Conservation (phyloP, 2,329 filamentous ascomycete species). For the Pseudogymnoascus sp. region DNA sequence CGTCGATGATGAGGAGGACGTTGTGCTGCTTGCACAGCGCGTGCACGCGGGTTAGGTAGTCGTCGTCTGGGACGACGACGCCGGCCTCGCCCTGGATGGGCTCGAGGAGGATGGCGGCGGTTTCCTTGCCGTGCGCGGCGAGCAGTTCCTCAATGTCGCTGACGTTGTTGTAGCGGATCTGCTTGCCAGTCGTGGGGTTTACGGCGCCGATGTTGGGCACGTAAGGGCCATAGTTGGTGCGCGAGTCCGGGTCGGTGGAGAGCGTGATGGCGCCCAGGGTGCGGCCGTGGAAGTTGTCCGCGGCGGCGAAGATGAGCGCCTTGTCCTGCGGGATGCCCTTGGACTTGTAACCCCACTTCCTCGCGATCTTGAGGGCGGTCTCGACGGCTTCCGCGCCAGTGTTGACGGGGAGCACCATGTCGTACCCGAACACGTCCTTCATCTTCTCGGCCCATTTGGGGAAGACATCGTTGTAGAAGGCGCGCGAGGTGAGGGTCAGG, state of each 20-base stretch:
- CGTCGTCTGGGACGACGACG: constrained; percentile 86
- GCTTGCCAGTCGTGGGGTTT: constrained; percentile 65
- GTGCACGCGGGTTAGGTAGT: constrained; percentile 73
- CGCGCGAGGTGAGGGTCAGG: constrained; percentile 83
- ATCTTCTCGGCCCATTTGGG: constrained; percentile 91
- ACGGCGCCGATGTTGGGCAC: constrained; percentile 76
- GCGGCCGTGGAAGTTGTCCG: constrained; percentile 93
- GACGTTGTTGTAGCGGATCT: constrained; percentile 81
- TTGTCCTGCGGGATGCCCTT: constrained; percentile 81
- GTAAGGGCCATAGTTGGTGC: constrained; percentile 90
- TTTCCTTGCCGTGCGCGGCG: constrained; percentile 71
- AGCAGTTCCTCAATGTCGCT: constrained; percentile 71
- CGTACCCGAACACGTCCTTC: constrained; percentile 80
- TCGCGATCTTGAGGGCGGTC: constrained; percentile 89
- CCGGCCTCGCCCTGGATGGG: constrained; percentile 97
- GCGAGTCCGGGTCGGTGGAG: constrained; percentile 89
- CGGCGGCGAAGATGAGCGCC: constrained; percentile 74
- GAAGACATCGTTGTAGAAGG: constrained; percentile 98
- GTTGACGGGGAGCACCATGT: constrained; percentile 98
- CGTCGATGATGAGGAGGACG: constrained; percentile 90
- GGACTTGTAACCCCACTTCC: constrained; percentile 97
- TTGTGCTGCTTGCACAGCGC: constrained; percentile 92
- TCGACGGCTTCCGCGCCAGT: constrained; percentile 94
- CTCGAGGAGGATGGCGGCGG: constrained; percentile 89
- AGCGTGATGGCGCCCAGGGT: constrained; percentile 95